Percentiles rank a stretch among this genome's conserved stretches.
phyloP scores from a whole-genome alignment of 139 green algal genomes.

The Limnomonas spitsbergensis region DNA sequence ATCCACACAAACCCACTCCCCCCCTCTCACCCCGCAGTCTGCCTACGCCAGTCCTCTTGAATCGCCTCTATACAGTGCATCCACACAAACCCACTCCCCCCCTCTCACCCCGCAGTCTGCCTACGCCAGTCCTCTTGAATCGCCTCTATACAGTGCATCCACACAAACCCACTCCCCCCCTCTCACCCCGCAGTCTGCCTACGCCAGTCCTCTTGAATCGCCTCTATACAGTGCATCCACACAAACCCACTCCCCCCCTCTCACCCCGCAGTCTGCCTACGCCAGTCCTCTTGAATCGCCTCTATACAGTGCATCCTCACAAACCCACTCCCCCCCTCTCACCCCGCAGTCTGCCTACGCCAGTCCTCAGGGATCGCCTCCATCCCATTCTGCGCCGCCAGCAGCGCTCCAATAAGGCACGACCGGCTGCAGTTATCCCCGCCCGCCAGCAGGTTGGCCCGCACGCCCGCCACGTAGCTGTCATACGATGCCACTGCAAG shows the following conservation, averaged over 20 bases:
- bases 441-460: conserved; percentile 51
- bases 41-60: no score
- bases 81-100: no score
- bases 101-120: no score
- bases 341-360: not conserved
- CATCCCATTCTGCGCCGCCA: conserved; percentile 21
- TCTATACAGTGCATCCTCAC: not conserved
- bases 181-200: no score
- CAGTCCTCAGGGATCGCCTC: not conserved
- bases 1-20: no score
- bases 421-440: conserved; percentile 55
- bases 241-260: not conserved
- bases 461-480: conserved; percentile 49
- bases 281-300: not conserved
- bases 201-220: no score
- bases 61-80: no score
- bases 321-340: not conserved
- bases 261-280: not conserved
- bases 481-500: conserved; percentile 18
- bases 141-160: no score
- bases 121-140: no score
- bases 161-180: no score
- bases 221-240: not conserved
- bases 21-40: no score
- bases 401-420: conserved; percentile 46